phyloP scores from a whole-genome alignment of 2,329 filamentous ascomycete species.

The Diaporthe eres region DNA sequence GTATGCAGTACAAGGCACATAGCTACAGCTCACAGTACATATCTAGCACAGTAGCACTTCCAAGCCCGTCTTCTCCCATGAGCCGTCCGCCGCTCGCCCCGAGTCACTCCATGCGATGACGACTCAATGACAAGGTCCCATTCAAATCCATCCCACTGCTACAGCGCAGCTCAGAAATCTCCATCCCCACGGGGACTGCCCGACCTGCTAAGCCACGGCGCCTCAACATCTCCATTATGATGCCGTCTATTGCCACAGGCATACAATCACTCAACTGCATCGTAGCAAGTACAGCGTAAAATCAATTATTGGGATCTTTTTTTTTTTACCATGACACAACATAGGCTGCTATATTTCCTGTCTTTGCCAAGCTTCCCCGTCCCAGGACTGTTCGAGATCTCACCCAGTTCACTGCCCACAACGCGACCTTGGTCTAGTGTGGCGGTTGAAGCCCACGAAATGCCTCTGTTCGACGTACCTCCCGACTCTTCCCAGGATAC shows the following conservation, averaged over 20 bases:
- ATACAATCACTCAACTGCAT: not conserved
- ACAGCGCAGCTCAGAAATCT: not conserved
- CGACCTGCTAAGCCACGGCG: conserved; percentile 18
- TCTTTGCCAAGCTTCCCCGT: not conserved
- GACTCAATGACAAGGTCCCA: not conserved
- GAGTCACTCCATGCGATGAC: not conserved
- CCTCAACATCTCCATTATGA: not conserved
- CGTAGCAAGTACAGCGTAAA: not conserved
- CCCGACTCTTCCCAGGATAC: not conserved
- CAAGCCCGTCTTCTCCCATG: not conserved
- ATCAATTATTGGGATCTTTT: not conserved
- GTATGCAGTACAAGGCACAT: not conserved
- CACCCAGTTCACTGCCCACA: not conserved
- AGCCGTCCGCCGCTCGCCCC: not conserved
- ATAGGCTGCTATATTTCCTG: too few species aligned
- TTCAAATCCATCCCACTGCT: not conserved
- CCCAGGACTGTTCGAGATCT: not conserved
- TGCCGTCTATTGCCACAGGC: not conserved
- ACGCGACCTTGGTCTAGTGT: not conserved
- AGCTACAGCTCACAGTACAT: not conserved
- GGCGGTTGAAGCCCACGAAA: not conserved
- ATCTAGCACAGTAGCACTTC: not conserved
- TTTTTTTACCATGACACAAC: too few species aligned
- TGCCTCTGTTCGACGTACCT: too few species aligned
- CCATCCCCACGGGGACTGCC: conserved; percentile 16